A percentile compares a stretch with the other conserved stretches of the same genome.
phyloP scores from a whole-genome alignment of 208 protist genomes.

The Borovskyia barvae region DNA sequence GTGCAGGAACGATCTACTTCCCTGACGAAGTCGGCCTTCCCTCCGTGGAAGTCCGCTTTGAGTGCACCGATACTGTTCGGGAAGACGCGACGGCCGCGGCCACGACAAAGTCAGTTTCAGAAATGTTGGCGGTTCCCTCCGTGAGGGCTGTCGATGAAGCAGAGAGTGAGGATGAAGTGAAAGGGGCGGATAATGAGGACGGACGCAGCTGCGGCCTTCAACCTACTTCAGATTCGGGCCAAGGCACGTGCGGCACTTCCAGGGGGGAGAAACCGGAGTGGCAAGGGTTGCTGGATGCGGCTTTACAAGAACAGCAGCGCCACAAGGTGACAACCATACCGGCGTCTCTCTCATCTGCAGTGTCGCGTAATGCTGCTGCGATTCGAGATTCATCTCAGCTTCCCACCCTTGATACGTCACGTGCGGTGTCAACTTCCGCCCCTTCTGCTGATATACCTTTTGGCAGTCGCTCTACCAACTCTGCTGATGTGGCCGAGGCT shows the following conservation, averaged over 20 bases:
- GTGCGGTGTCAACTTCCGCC: not conserved
- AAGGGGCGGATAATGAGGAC: constrained; percentile 4
- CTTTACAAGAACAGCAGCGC: constrained; percentile 23
- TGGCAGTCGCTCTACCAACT: not conserved
- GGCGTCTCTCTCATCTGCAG: not conserved
- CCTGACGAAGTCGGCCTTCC: constrained; percentile 61
- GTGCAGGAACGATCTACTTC: constrained; percentile 51
- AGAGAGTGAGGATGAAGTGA: constrained; percentile 16
- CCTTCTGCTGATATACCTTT: constrained; percentile 10
- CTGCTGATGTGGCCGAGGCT: not conserved
- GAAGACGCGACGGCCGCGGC: constrained; percentile 26
- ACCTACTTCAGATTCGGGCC: not conserved
- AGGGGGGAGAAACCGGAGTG: constrained; percentile 22
- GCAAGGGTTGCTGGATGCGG: constrained; percentile 36
- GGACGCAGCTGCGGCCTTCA: not conserved
- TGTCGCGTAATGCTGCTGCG: not conserved
- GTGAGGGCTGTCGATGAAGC: constrained; percentile 9
- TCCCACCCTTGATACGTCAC: too few species aligned
- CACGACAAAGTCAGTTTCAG: constrained; percentile 21
- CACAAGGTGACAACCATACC: not conserved
- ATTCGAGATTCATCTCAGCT: too few species aligned
- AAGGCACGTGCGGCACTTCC: too few species aligned
- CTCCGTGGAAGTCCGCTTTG: constrained; percentile 41
- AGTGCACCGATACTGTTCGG: constrained; percentile 8
- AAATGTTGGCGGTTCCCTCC: constrained; percentile 53